These are phyloP conservation scores for Trichoderma parareesei DNA, from an alignment of 495 filamentous ascomycete species.

Conservation along the genomic window DNA sequence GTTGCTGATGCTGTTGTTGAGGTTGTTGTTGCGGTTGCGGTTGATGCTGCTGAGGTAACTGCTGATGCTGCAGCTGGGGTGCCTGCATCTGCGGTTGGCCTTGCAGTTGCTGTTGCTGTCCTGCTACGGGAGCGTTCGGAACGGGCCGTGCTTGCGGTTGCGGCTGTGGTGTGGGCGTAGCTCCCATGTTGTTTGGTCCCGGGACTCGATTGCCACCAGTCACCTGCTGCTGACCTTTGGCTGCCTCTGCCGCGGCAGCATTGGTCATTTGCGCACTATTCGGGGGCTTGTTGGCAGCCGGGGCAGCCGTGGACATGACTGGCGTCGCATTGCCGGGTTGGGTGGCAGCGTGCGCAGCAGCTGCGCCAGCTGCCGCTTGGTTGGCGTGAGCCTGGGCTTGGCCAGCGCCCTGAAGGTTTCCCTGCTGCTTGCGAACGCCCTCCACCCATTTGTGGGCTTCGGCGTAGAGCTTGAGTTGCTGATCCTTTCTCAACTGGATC, in stretches of 20 bases:
- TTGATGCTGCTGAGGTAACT: slow-evolving; percentile 20
- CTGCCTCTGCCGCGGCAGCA: slow-evolving; percentile 44
- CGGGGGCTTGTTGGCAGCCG: slow-evolving; percentile 18
- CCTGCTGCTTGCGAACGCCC: slow-evolving; percentile 25
- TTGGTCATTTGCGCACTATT: slow-evolving; percentile 27
- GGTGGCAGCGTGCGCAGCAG: slow-evolving; percentile 1
- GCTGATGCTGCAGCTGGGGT: slow-evolving; percentile 19
- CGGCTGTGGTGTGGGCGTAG: slow-evolving; percentile 12
- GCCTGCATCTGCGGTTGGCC: slow-evolving; percentile 23
- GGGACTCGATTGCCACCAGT: slow-evolving; percentile 24
- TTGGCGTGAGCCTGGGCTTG: background rate
- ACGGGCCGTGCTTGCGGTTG: slow-evolving; percentile 14
- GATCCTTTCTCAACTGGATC: slow-evolving; percentile 22
- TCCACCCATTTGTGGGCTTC: slow-evolving; percentile 29
- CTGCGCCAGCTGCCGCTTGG: background rate
- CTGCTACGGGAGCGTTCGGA: slow-evolving; percentile 21
- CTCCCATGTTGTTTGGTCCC: slow-evolving; percentile 17
- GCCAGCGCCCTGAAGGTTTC: slow-evolving; percentile 4
- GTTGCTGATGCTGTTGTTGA: slow-evolving; percentile 13
- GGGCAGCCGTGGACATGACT: slow-evolving; percentile 21
- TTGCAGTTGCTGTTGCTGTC: slow-evolving; percentile 15
- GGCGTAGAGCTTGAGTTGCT: slow-evolving; percentile 24
- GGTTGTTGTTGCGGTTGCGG: slow-evolving; percentile 24
- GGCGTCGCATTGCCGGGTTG: slow-evolving; percentile 17
- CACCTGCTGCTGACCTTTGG: slow-evolving; percentile 40